Percentiles rank a stretch among this genome's conserved stretches.
These are phyloP conservation scores for Beauveria sp. DNA, from an alignment of 2,329 filamentous ascomycete genomes.

Conservation along the genomic window DNA sequence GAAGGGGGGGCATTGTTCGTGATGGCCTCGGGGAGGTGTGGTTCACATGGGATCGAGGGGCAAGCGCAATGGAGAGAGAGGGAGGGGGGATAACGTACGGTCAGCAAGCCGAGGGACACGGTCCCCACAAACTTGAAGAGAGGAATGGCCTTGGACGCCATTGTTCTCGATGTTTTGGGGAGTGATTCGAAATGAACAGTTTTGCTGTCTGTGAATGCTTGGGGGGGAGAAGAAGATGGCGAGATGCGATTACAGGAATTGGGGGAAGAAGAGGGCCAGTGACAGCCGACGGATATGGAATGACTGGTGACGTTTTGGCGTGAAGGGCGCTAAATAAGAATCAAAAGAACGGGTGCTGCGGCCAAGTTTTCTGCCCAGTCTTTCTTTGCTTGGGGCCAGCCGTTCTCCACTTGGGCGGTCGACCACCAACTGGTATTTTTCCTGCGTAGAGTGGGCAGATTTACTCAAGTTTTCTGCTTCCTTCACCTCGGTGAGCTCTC, in stretches of 20 bases:
- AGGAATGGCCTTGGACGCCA: constrained; percentile 64
- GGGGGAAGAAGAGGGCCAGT: constrained; percentile 2
- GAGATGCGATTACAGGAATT: background rate
- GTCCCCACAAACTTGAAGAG: constrained; percentile 90
- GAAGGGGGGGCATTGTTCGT: background rate
- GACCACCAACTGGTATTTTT: background rate
- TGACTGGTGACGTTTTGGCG: constrained; percentile 2
- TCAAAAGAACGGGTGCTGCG: background rate
- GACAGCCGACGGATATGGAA: background rate
- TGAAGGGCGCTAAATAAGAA: background rate
- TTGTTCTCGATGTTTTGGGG: constrained; percentile 24
- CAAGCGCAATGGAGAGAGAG: too few species aligned
- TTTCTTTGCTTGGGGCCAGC: background rate
- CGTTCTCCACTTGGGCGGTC: constrained; percentile 3
- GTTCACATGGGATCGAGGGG: background rate
- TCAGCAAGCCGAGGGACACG: constrained; percentile 78
- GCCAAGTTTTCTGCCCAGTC: background rate
- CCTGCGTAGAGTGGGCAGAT: background rate
- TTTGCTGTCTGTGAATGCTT: background rate
- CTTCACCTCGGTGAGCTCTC: background rate
- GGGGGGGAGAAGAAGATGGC: background rate
- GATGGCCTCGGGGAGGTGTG: background rate
- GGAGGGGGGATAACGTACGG: constrained; percentile 48
- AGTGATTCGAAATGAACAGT: too few species aligned
- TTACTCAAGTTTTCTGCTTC: background rate